Conservation (phyloP, 331 rosid genomes). For the Quercus phellos region DNA sequence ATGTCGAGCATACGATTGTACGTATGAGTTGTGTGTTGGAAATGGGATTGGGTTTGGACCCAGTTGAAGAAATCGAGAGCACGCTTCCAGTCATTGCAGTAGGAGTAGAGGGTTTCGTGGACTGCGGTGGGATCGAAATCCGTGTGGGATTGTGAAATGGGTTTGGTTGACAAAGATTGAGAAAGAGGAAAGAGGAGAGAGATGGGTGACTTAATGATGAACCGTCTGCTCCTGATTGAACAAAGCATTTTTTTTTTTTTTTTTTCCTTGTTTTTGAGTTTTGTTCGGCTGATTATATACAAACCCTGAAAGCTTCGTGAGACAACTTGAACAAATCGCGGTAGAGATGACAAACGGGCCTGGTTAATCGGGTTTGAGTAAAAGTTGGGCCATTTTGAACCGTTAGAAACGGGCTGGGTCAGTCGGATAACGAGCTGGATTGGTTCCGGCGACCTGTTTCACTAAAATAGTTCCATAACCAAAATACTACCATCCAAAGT, state of each 20-base stretch:
- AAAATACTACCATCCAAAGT: too few species aligned
- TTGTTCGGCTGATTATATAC: not conserved
- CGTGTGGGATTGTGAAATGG: slow-evolving; percentile 13
- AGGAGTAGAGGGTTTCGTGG: slow-evolving; percentile 47
- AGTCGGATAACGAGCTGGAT: too few species aligned
- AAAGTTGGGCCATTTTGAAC: too few species aligned
- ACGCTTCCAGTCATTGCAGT: slow-evolving; percentile 75
- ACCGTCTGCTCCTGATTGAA: slow-evolving; percentile 17
- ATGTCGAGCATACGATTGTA: too few species aligned
- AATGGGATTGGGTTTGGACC: slow-evolving; percentile 36
- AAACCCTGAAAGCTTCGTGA: not conserved
- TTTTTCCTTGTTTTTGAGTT: not conserved
- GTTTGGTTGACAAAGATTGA: slow-evolving; percentile 13
- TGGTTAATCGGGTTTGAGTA: not conserved
- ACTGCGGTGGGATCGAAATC: slow-evolving; percentile 32
- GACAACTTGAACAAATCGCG: too few species aligned
- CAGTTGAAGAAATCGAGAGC: slow-evolving; percentile 80
- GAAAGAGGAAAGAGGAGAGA: slow-evolving; percentile 13
- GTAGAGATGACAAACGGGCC: too few species aligned
- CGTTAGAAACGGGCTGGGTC: too few species aligned
- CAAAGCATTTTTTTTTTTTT: slow-evolving; percentile 25
- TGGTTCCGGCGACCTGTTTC: too few species aligned
- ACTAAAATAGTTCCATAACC: too few species aligned
- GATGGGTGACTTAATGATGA: not conserved
- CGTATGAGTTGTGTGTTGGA: slow-evolving; percentile 49